Evolutionary conservation across 1,284 basidiomycete species (phyloP), one percentile per base, ranked within the genome.

Genomic region (Ceratorhiza oryzae-sativae): DNA sequence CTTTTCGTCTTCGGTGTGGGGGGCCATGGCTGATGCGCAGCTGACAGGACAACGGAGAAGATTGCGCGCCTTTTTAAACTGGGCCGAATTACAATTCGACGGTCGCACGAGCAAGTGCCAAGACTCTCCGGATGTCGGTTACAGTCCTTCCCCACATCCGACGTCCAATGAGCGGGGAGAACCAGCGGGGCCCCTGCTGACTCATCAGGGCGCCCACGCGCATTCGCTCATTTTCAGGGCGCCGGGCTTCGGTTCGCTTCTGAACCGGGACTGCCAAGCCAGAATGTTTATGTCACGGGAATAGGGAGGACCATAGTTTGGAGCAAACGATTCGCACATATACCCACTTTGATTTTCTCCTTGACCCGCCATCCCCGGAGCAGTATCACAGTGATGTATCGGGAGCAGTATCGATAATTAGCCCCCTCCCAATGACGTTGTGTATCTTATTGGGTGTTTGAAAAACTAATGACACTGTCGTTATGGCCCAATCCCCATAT

Each of bases 1-100:
- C n/a, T 68, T 68, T 8, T 39, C 48, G 63, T 68, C 51, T 30
- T 51, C 36, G n/a, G 49, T 5, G 30, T 49, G 63, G 27, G 63
- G 56, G 15, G 39, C 34, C 63, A 68, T 68, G 20, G 62, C 42
- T 45, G 49, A 39, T 20, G 34, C 36, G 63, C 30, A 25, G 32
- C 23, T 15, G 34, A 9, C 41, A 46, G 10, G 2, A 20, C 13
- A 25, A 32, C 61, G 56, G 42, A 59, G 56, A 15, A 12, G 56
- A 56, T 45, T 23, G n/a, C 48, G 48, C 25, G 18, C 51, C n/a
- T 41, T 41, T 59, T 59, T 39, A 41, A 34, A n/a, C 30, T 23
- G 32, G 46, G 15, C 30, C 23, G 15, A 32, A 34, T 36, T 58
- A n/a, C 27, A 20, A 23, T 53, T 42, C 41, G 51, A n/a, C 48